These are phyloP conservation scores for Arabidopsis suecica DNA, from an alignment of 345 rosid genomes.

Conservation along the genomic window DNA sequence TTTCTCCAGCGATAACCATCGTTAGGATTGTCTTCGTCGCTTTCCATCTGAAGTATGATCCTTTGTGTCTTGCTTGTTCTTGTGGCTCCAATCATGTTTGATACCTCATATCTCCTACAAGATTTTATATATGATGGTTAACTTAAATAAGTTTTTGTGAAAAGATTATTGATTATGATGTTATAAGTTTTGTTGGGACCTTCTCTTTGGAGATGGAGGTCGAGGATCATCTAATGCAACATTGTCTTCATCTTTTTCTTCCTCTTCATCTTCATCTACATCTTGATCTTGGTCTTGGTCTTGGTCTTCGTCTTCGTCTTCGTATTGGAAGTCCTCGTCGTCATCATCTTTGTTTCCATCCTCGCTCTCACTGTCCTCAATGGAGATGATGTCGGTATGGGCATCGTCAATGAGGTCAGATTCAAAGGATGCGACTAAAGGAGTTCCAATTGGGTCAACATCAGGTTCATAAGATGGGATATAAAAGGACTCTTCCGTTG, in stretches of 20 bases:
- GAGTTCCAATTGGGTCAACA: constrained; percentile 24
- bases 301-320: neutral
- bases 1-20: constrained; percentile 46
- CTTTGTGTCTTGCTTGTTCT: constrained; percentile 17
- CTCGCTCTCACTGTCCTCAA: neutral
- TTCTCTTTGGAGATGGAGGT: constrained; percentile 32
- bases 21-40: constrained; percentile 20
- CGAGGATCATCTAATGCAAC: neutral
- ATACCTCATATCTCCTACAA: constrained; percentile 12
- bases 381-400: neutral
- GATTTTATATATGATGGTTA: neutral
- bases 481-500: constrained; percentile 11
- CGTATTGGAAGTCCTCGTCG: neutral
- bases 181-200: constrained; percentile 14
- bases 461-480: constrained; percentile 33
- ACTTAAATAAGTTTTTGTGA: neutral
- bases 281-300: neutral
- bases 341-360: neutral
- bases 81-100: constrained; percentile 35
- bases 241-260: neutral
- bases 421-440: constrained; percentile 5
- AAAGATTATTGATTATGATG: neutral
- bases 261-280: neutral
- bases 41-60: constrained; percentile 28
- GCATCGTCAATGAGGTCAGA: neutral